Percentiles rank a stretch among this genome's conserved stretches.
These are phyloP conservation scores for Chionographis japonica DNA, from an alignment of 106 monocot species.

Conservation along the genomic window DNA sequence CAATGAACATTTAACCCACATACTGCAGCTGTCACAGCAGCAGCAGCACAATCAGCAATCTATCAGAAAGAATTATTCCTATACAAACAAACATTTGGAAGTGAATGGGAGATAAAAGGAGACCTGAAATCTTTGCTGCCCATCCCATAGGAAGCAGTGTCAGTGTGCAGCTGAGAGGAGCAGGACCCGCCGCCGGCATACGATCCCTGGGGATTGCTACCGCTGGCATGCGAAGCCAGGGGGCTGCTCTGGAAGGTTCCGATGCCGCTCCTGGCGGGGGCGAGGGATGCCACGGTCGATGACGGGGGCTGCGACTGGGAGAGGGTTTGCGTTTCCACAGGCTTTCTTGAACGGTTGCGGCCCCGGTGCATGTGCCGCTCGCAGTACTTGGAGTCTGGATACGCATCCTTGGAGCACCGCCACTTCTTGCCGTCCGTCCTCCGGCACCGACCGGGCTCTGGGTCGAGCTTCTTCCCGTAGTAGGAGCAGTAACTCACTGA, in stretches of 20 bases:
- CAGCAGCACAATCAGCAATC: too few relatives aligned
- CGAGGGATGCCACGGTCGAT: conserved; percentile 30
- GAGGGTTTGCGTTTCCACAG: conserved; percentile 66
- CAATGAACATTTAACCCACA: too few relatives aligned
- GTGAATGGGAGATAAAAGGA: background rate
- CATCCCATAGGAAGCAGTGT: conserved; percentile 12
- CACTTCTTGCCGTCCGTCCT: conserved; percentile 86
- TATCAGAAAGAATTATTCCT: too few relatives aligned
- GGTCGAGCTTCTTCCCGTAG: conserved; percentile 78
- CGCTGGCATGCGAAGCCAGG: conserved; percentile 7
- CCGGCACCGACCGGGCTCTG: conserved; percentile 74
- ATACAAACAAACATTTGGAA: too few relatives aligned
- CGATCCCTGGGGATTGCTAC: conserved; percentile 2
- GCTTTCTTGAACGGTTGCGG: conserved; percentile 90
- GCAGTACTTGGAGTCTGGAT: conserved; percentile 83
- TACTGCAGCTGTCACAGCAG: too few relatives aligned
- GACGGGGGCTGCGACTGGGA: conserved; percentile 46
- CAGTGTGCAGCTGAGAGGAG: conserved; percentile 13
- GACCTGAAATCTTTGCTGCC: conserved; percentile 29
- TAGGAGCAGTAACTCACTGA: conserved; percentile 66
- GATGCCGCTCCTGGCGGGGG: conserved; percentile 5
- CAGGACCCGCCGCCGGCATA: background rate
- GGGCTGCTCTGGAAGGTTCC: conserved; percentile 9
- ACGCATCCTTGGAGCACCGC: conserved; percentile 80
- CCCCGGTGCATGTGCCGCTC: conserved; percentile 90